Base-by-base conservation (phyloP, 2,329 filamentous ascomycete species). In the Ophiosphaerella herpotricha region DNA sequence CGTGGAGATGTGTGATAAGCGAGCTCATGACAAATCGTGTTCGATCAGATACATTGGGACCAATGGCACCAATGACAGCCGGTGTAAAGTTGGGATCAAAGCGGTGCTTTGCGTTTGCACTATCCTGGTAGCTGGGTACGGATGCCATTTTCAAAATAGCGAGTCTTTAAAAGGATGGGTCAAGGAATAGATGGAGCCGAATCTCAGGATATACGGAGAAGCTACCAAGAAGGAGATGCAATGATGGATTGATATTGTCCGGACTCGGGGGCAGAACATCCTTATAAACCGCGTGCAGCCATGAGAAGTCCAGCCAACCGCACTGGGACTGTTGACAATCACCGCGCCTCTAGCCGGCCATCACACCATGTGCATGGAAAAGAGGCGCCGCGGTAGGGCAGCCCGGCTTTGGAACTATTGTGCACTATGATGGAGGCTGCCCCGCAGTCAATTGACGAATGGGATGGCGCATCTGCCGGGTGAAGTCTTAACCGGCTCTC, bases 1-100 rank as follows among this genome's bases (percentile, higher is more conserved):
- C 87, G 77, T 92, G 89, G 50, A 92, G 79, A 76, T 91, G 88
- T 41, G 76, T 79, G 73, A 91, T 85, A 61, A 91, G 74, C 24
- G 82, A 78, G 53, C 78, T 73, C 64, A 91, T 77, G 63, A 91
- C 78, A 57, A 83, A 77, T 51, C 85, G 82, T 63, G 85, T 82
- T 52, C 89, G 80, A 50, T 87, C 83, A 44, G 81, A 77, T 11
- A 85, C 84, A 63, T 88, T 85, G 63, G 87, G 85, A 45, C 87
- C 85, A 79, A 90, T 91, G 62, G 85, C 81, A 57, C 89, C 82
- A 68, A 91, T 80, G 74, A 91, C 87, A 72, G 85, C 81, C 61
- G 85, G 75, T 45, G 89, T 93, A 78, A 92, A 91, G 75, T 82
- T 83, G 62, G 89, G 89, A 72, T 93, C 89, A 77, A 89, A 91